Base-by-base conservation (phyloP, 2,329 filamentous ascomycete genomes). In the Aspergillus sp. region DNA sequence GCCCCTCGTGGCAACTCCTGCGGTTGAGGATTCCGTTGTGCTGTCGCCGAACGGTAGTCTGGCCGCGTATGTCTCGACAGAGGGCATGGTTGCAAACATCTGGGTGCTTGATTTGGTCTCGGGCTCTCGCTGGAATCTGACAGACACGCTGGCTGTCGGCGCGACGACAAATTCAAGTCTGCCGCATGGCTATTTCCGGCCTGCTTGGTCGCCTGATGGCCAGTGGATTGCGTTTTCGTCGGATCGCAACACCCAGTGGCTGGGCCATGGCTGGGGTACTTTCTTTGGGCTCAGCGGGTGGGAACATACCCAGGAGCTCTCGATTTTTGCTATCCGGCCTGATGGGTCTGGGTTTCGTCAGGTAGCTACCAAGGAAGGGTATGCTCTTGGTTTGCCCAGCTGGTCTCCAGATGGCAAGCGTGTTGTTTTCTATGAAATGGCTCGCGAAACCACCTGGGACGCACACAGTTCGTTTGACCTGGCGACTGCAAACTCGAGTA, bases 211-310 rank as follows among this genome's bases (percentile, higher is more conserved):
- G 1, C 76, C 77, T 1, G 69, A 77, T 44, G 75, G 77, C 23
- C 57, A 77, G 53, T 78, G 73, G 73, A 66, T 79, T 53, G 72
- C 68, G 3, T 78, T 79, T 54, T 68, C 69, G 9, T 79, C 76
- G 2, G 76, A 79, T 50, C 71, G 73, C 27, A 78, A 78, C 49
- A 77, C 76, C 1, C 64, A 66, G 14, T 79, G 75, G 76, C 68
- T 67, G 4, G 76, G 77, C 0, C 76, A 79, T 54, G 70, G 73
- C 14, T 70, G 74, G 17, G n/a, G 59, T 40, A 50, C 61, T 49
- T 45, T 61, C 60, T 3, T 59, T 56, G 58, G 68, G 49, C 71
- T 75, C n/a, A 68, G 70, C 4, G 65, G 77, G 31, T 77, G 76
- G 76, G 70, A 78, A 56, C 76, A 78, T 3, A 31, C 27, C 27